These are phyloP conservation scores for Lactarius akahatsu DNA, from an alignment of 768 basidiomycete genomes.

Conservation along the genomic window DNA sequence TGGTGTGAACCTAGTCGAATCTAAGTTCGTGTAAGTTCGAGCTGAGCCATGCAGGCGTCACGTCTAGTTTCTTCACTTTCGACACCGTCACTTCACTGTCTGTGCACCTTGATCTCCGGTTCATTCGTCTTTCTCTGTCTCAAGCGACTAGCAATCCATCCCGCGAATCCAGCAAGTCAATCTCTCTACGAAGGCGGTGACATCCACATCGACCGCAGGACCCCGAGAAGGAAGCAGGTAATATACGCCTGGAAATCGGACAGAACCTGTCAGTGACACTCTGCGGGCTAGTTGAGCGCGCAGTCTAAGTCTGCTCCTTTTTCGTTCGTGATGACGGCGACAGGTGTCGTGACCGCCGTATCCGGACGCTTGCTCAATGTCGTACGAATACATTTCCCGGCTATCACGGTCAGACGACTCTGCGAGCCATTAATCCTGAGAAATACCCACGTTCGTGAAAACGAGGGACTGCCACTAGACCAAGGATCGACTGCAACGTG, in stretches of 20 bases:
- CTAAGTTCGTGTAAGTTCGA: not conserved
- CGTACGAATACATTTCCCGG: constrained; percentile 76
- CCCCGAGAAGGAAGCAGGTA: constrained; percentile 60
- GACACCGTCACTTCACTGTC: not conserved
- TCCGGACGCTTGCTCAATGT: constrained; percentile 67
- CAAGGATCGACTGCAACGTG: constrained; percentile 44
- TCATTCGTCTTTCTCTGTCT: constrained; percentile 61
- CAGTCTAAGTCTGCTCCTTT: constrained; percentile 56
- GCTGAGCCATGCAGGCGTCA: constrained; percentile 1
- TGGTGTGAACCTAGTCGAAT: not conserved
- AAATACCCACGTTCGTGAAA: constrained; percentile 40
- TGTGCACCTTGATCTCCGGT: constrained; percentile 46
- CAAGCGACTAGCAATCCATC: constrained; percentile 71
- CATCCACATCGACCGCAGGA: constrained; percentile 56
- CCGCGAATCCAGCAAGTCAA: constrained; percentile 58
- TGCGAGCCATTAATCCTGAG: not conserved
- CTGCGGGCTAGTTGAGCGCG: constrained; percentile 64
- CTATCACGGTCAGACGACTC: constrained; percentile 18
- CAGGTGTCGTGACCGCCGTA: constrained; percentile 71
- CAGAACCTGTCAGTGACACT: constrained; percentile 53
- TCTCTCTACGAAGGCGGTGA: constrained; percentile 58
- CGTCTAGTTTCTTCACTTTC: not conserved
- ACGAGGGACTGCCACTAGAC: constrained; percentile 45
- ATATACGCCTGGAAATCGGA: constrained; percentile 43
- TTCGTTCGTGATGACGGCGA: constrained; percentile 65